Conservation (phyloP, 495 filamentous ascomycete species). For the Margaritispora aquatica region DNA sequence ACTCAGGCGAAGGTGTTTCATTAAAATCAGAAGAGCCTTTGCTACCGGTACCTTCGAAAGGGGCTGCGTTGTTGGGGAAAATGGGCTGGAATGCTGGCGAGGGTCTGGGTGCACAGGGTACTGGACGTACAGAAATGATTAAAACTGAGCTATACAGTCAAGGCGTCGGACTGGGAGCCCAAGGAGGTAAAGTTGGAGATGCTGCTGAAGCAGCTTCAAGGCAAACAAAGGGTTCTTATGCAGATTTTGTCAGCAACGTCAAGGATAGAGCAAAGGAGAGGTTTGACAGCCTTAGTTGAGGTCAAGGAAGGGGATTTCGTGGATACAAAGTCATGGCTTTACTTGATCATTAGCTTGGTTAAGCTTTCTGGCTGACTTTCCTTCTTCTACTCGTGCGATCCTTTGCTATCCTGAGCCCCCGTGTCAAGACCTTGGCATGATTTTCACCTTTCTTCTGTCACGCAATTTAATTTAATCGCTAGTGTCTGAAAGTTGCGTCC, state of each 20-base stretch:
- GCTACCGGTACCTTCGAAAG: slow-evolving; percentile 59
- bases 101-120: slow-evolving; percentile 74
- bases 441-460: too few relatives aligned
- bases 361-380: too few relatives aligned
- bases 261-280: slow-evolving; percentile 74
- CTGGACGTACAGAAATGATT: slow-evolving; percentile 71
- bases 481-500: too few relatives aligned
- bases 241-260: slow-evolving; percentile 71
- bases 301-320: neutral
- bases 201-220: slow-evolving; percentile 72
- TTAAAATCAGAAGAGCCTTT: slow-evolving; percentile 21
- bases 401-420: too few relatives aligned
- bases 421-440: too few relatives aligned
- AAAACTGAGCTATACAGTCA: slow-evolving; percentile 71
- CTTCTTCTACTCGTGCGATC: too few relatives aligned
- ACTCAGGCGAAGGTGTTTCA: neutral
- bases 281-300: slow-evolving; percentile 44
- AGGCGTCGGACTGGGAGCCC: slow-evolving; percentile 81
- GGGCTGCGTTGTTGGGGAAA: slow-evolving; percentile 76
- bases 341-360: too few relatives aligned
- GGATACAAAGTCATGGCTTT: neutral
- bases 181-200: slow-evolving; percentile 78
- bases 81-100: slow-evolving; percentile 84
- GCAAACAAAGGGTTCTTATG: slow-evolving; percentile 61
- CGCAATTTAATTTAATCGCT: too few relatives aligned